Conservation (phyloP, 169 alveolate species). For the Eimeria maxima region DNA sequence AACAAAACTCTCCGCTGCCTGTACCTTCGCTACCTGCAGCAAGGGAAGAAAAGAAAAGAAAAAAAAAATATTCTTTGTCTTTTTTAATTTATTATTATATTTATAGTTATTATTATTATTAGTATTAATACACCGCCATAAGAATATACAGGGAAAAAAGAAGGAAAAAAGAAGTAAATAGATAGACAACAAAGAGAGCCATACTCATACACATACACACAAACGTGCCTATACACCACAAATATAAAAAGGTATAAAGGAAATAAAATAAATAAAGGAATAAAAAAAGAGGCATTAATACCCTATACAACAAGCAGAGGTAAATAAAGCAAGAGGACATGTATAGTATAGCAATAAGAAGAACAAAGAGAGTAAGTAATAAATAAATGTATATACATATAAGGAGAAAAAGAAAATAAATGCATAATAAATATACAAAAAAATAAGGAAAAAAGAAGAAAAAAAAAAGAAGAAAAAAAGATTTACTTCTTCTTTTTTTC, state of each 20-base stretch:
- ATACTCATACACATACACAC: too few relatives aligned
- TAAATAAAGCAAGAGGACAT: background rate
- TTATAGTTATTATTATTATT: background rate
- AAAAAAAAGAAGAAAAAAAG: background rate
- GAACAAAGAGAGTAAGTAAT: too few relatives aligned
- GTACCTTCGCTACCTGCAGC: conserved; percentile 20
- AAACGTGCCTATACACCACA: too few relatives aligned
- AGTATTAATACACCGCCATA: background rate
- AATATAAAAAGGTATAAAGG: too few relatives aligned
- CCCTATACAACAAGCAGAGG: background rate
- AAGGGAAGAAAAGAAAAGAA: too few relatives aligned
- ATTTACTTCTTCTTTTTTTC: conserved; percentile 15
- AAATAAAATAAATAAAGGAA: background rate
- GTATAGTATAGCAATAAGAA: background rate
- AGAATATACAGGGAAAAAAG: background rate
- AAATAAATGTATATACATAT: too few relatives aligned
- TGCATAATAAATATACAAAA: background rate
- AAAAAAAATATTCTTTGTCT: background rate
- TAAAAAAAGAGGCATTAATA: background rate
- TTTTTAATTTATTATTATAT: too few relatives aligned
- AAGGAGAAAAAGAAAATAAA: too few relatives aligned
- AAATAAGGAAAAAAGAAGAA: background rate
- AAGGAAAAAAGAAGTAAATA: background rate
- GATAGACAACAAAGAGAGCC: too few relatives aligned
- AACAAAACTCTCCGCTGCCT: background rate